These are phyloP conservation scores for Alloascoidea africana DNA, from an alignment of 805 yeast species.

Conservation along the genomic window DNA sequence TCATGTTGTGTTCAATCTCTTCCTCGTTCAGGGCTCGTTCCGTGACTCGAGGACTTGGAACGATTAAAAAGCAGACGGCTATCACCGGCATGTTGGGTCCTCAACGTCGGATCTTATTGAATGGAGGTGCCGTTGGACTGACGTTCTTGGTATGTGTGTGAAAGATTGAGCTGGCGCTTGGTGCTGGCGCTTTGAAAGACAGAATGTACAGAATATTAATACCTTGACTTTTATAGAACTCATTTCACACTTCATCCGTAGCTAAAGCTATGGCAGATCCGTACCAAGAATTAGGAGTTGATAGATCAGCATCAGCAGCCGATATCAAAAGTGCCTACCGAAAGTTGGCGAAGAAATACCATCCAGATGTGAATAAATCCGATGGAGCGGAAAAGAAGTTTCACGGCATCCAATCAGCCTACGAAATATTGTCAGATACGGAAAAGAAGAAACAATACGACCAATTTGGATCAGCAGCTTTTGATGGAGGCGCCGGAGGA, in stretches of 20 bases:
- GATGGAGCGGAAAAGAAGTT: conserved; percentile 76
- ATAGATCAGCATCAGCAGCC: conserved; percentile 50
- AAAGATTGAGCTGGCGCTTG: too few relatives aligned
- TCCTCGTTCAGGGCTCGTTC: too few relatives aligned
- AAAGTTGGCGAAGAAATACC: conserved; percentile 83
- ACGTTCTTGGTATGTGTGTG: too few relatives aligned
- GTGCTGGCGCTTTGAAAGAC: too few relatives aligned
- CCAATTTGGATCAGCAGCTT: conserved; percentile 81
- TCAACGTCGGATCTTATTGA: too few relatives aligned
- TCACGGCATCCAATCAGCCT: conserved; percentile 88
- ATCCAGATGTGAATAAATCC: conserved; percentile 94
- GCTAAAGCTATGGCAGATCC: conserved; percentile 45
- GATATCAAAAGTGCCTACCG: conserved; percentile 93
- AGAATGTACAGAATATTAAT: too few relatives aligned
- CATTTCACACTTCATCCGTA: conserved; percentile 28
- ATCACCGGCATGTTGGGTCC: too few relatives aligned
- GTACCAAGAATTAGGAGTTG: conserved; percentile 69
- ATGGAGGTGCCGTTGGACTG: too few relatives aligned
- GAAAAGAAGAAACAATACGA: conserved; percentile 81
- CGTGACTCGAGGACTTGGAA: too few relatives aligned
- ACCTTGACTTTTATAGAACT: neutral
- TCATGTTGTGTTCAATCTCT: too few relatives aligned
- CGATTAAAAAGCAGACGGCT: too few relatives aligned
- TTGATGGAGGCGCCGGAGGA: conserved; percentile 43
- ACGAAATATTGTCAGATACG: conserved; percentile 67